Conservation (phyloP, 305 asterid genomes). For the Fraxinus albicans region DNA sequence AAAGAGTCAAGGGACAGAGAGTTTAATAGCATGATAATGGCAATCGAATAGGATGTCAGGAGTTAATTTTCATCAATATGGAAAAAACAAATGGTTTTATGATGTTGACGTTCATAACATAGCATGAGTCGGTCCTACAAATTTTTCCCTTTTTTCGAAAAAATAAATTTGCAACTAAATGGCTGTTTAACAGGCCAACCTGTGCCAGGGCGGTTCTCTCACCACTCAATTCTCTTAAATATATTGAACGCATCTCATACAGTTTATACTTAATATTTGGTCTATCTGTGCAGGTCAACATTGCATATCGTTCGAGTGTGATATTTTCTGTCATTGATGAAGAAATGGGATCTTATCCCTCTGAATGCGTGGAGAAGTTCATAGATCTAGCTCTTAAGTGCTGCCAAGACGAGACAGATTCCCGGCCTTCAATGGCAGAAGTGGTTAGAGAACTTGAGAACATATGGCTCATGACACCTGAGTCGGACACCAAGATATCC, state of each 20-base stretch:
- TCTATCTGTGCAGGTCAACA: conserved; percentile 56
- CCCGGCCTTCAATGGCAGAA: conserved; percentile 80
- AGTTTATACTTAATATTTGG: conserved; percentile 6
- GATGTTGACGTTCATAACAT: no score
- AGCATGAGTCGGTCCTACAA: no score
- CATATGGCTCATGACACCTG: conserved; percentile 76
- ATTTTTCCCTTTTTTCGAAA: no score
- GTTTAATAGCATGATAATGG: no score
- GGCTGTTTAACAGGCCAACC: not conserved
- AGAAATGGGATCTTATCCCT: conserved; percentile 81
- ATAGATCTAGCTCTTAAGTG: conserved; percentile 78
- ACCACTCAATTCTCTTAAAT: no score
- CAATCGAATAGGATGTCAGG: no score
- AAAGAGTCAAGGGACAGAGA: no score
- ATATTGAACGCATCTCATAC: no score
- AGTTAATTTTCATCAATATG: no score
- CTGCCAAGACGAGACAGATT: conserved; percentile 70
- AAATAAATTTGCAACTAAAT: no score
- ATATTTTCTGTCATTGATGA: conserved; percentile 78
- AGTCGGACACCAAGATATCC: conserved; percentile 46
- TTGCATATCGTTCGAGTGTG: conserved; percentile 61
- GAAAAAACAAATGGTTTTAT: no score
- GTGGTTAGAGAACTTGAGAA: conserved; percentile 74
- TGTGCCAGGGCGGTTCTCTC: not conserved
- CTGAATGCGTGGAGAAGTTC: conserved; percentile 79